Base-by-base conservation (phyloP, 352 stramenopile genomes). In the Phytophthora quininea region DNA sequence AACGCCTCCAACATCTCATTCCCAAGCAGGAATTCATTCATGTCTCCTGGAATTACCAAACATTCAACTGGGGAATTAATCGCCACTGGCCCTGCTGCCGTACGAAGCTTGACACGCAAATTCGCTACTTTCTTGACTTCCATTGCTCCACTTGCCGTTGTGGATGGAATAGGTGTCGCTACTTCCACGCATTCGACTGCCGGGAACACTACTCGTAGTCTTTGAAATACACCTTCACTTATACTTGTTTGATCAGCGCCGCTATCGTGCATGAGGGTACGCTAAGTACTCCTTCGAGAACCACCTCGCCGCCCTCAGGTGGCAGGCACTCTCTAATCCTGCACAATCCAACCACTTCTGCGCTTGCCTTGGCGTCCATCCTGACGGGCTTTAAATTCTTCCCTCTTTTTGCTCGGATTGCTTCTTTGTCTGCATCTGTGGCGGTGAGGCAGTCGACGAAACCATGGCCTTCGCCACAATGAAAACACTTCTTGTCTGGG, bases 361-460 rank as follows among this genome's bases (percentile, higher is more conserved):
- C 33, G 42, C 43, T 30, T 50, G 15, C 51, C 7, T 49, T 52
- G 45, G 4, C 48, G 51, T 11, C 32, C 11, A 8, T 29, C 47
- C 12, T 12, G 24, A 4, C 57, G 4, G 8, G 56, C 8, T 10
- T 56, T 54, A 46, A 31, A 63, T n/a, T 63, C 56, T 31, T 45
- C 56, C 11, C 33, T 1, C 37, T 49, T 35, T 52, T 64, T 43
- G n/a, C 57, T 35, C 59, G 29, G 9, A 67, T 67, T 9, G 51
- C 59, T 27, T 15, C 45, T 61, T 67, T 67, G 5, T 61, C 59
- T 3, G 42, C 32, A 37, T 67, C 47, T n/a, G 57, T 64, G 6
- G 57, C 48, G 1, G 52, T 56, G 11, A 14, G 42, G 46, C 48
- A 64, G 15, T 64, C n/a, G n/a, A 46, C 27, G n/a, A 67, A 61